Base-by-base conservation (phyloP, 2,329 filamentous ascomycete species). In the Clonostachys rhizophaga region DNA sequence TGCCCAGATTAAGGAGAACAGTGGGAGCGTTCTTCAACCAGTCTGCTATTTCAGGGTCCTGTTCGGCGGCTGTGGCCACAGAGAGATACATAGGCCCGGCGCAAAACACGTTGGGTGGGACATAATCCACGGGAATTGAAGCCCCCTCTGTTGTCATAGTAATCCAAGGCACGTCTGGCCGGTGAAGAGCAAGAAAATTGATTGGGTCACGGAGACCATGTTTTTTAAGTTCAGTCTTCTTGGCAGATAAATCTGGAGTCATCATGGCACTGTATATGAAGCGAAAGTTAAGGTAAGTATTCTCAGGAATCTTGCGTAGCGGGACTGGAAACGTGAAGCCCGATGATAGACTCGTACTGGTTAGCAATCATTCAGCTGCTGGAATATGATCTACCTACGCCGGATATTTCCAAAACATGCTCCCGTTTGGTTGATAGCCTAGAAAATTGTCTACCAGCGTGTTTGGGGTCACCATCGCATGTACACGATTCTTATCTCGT, bases 311-410 rank as follows among this genome's bases (percentile, higher is more conserved):
- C 18, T 55, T 47, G 30, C 53, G 52, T 59, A 57, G 65, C 1
- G 75, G 72, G 1, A 79, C 58, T 1, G 75, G 75, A 44, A 69
- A 78, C 0, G 61, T 50, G 47, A 68, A 70, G 4, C 68, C 70
- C 1, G 71, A 71, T 1, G 64, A 63, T 0, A 69, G 59, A 33
- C 72, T 75, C 14, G 36, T 39, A 30, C 24, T 30, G 8, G 24
- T 30, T 30, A 30, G 24, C 9, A 30, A 10, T 30, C 9, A 9
- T 4, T 30, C 9, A 30, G 24, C 9, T 30, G 24, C 24, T 30
- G 24, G 9, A 30, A 30, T 39, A 39, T 39, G 36, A 8, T 39
- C 36, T n/a, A 45, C 68, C 55, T 52, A 70, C 68, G 60, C 58
- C 1, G 69, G 69, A 44, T 66, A 69, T 50, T 61, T 68, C 59